Base-by-base conservation (phyloP, 139 green algal species). In the Micractinium conductrix region DNA sequence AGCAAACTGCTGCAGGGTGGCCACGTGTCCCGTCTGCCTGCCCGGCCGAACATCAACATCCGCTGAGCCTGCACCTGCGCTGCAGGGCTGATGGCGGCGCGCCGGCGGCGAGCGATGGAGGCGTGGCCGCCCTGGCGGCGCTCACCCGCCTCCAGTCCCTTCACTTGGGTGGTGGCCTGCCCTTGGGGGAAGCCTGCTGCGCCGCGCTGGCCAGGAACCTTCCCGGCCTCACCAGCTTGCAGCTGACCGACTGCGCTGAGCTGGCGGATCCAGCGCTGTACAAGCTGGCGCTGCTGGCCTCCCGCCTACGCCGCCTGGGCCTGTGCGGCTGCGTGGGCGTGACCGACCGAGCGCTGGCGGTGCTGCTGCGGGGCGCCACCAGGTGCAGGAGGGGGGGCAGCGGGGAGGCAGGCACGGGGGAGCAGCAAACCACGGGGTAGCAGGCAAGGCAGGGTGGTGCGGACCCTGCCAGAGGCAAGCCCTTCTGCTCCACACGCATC, bases 321-420 rank as follows among this genome's bases (percentile, higher is more conserved):
- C 78, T 83, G 17, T 45, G 44, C 78, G 44, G 65, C 43, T 83
- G 78, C 62, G 40, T 44, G 42, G 78, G 62, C 2, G 62, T 83
- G 30, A 83, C 78, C 12, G 62, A 83, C 78, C 74, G 60, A 4
- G 60, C 30, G 42, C 62, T 83, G 78, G 42, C 60, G 6, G 60
- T 42, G 17, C 17, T 83, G 76, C 76, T 82, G 76, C 38, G 76
- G 12, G 38, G 43, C 14, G 76, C 76, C 19, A 37, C 22, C 42
- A 78, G 70, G 70, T 58, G 43, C n/a, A 28, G 69, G 22, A 3
- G 28, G 60, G 22, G 67, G 35, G 17, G 1, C 9, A 24, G 67
- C 35, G 21, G 67, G 6, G 63, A 71, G 63, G 60, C 60, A 12
- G 60, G 26, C 24, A 26, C 24, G 60, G 60, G 16, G 14, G 55